Evolutionary conservation across 805 yeast species (phyloP).

Genomic region (Kodamaea laetipori): DNA sequence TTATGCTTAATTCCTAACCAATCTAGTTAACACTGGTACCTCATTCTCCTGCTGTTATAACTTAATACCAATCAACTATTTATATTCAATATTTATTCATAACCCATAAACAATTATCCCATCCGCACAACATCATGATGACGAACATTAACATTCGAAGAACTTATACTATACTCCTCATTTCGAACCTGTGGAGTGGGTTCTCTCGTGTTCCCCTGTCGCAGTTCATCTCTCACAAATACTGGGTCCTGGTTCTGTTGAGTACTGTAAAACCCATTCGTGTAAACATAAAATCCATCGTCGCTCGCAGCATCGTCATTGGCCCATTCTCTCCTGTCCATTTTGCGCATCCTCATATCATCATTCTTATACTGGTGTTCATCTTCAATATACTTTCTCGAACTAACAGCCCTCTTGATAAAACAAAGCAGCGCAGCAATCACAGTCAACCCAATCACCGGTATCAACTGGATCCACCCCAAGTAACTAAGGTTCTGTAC

Average conservation of each 20-base stretch:
- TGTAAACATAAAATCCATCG: slow-evolving; percentile 45
- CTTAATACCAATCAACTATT: too few species aligned
- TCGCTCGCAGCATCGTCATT: slow-evolving; percentile 34
- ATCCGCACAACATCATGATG: not conserved
- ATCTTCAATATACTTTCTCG: slow-evolving; percentile 46
- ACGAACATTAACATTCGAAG: not conserved
- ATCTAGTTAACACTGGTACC: too few species aligned
- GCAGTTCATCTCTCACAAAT: slow-evolving; percentile 10
- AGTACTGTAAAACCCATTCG: slow-evolving; percentile 41
- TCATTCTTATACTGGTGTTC: slow-evolving; percentile 31
- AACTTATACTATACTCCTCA: not conserved
- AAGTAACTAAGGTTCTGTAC: slow-evolving; percentile 74
- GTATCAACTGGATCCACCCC: slow-evolving; percentile 80
- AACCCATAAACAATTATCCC: too few species aligned
- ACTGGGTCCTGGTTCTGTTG: slow-evolving; percentile 3
- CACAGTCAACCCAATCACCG: slow-evolving; percentile 65
- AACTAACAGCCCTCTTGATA: slow-evolving; percentile 65
- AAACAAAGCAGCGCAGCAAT: slow-evolving; percentile 69
- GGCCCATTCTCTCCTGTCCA: slow-evolving; percentile 14
- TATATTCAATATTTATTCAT: too few species aligned
- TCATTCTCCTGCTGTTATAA: too few species aligned
- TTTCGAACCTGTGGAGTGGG: not conserved
- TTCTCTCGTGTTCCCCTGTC: not conserved
- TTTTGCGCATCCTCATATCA: slow-evolving; percentile 34
- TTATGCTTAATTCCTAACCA: too few species aligned